phyloP scores from a whole-genome alignment of 129 eudicot genomes.

The Chrysanthemum lavandulifolium region DNA sequence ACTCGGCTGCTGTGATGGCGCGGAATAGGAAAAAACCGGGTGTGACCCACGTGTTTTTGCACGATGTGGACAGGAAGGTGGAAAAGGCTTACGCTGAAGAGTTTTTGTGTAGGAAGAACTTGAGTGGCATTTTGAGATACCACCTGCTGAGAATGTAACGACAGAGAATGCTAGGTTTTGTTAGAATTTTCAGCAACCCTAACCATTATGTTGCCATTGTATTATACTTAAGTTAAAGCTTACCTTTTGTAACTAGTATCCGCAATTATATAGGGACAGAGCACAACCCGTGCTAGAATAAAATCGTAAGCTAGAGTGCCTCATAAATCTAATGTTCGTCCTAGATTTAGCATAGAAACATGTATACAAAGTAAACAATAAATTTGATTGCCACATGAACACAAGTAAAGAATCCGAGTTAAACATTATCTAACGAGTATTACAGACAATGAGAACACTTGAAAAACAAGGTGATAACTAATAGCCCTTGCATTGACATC shows the following conservation, averaged over 20 bases:
- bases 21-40: slow-evolving; percentile 62
- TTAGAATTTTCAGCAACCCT: slow-evolving; percentile 14
- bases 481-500: slow-evolving; percentile 9
- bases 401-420: neutral
- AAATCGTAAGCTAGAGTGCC: neutral
- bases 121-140: slow-evolving; percentile 84
- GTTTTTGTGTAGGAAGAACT: slow-evolving; percentile 66
- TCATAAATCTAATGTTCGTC: neutral
- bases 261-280: neutral
- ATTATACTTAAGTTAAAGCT: no score
- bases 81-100: slow-evolving; percentile 66
- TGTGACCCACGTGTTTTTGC: slow-evolving; percentile 71
- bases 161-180: slow-evolving; percentile 35
- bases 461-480: neutral
- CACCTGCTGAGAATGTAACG: slow-evolving; percentile 36
- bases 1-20: slow-evolving; percentile 86
- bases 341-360: no score
- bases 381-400: neutral
- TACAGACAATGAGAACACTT: neutral
- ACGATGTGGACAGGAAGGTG: slow-evolving; percentile 75
- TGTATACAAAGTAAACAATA: no score
- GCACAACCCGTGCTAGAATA: neutral
- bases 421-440: neutral
- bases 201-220: no score
- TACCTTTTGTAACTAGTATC: no score